Percentiles rank a stretch among this genome's conserved stretches.
Evolutionary conservation across 2,329 filamentous ascomycete genomes (phyloP).

Genomic region (Pseudogymnoascus sp.): DNA sequence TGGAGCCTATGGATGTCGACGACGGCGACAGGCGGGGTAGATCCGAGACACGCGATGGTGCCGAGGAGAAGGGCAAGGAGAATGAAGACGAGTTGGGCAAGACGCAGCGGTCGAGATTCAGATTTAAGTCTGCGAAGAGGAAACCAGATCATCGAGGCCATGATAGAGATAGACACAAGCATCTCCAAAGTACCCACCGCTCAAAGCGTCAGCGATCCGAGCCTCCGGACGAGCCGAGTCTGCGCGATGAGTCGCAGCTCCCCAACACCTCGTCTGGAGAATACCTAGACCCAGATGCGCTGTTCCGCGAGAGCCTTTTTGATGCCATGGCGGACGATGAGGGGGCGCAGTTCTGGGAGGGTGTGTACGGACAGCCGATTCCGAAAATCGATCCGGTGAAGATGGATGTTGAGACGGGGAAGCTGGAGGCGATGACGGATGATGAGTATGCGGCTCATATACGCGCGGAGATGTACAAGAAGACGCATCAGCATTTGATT

Average conservation of each 20-base stretch:
- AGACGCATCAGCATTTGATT: conserved; percentile 73
- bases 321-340: conserved; percentile 96
- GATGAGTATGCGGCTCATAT: conserved; percentile 88
- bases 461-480: conserved; percentile 88
- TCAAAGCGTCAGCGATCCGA: conserved; percentile 15
- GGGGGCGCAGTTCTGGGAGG: conserved; percentile 89
- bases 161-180: conserved; percentile 8
- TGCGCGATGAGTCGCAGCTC: conserved; percentile 33
- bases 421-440: conserved; percentile 79
- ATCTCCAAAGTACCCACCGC: conserved; percentile 14
- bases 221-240: conserved; percentile 27
- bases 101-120: conserved; percentile 20
- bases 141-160: conserved; percentile 12
- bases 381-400: conserved; percentile 58
- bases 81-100: conserved; percentile 12
- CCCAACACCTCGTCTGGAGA: conserved; percentile 29
- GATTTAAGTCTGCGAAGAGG: conserved; percentile 24
- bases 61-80: background rate
- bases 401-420: conserved; percentile 34
- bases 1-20: conserved; percentile 3
- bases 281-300: conserved; percentile 55
- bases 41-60: background rate
- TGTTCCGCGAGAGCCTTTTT: conserved; percentile 90
- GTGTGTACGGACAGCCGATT: conserved; percentile 91
- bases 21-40: conserved; percentile 1